phyloP scores from a whole-genome alignment of 2,329 filamentous ascomycete genomes.

The Sclerotinia sclerotiorum region DNA sequence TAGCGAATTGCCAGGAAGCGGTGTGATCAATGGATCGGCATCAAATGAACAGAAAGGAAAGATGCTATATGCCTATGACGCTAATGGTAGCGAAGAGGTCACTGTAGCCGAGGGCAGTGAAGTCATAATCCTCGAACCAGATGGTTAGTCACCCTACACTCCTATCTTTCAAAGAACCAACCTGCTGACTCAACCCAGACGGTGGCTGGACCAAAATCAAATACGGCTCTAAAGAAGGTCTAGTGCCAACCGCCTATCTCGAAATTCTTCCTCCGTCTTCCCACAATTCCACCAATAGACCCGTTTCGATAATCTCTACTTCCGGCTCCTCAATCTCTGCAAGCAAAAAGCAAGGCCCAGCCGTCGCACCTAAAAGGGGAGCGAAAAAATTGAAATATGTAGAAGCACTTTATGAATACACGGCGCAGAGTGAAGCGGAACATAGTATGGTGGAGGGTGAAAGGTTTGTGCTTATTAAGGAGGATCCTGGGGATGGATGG shows the following conservation, averaged over 20 bases:
- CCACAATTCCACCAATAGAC: conserved; percentile 47
- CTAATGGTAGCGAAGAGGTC: conserved; percentile 76
- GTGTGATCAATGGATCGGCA: conserved; percentile 45
- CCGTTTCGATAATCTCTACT: conserved; percentile 74
- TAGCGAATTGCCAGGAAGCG: conserved; percentile 60
- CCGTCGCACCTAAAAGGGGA: conserved; percentile 83
- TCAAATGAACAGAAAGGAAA: conserved; percentile 67
- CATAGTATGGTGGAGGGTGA: conserved; percentile 91
- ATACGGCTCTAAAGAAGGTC: conserved; percentile 70
- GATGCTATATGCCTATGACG: conserved; percentile 88
- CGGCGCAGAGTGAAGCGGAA: conserved; percentile 80
- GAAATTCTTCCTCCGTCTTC: conserved; percentile 58
- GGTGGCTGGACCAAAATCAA: conserved; percentile 92
- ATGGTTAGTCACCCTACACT: conserved; percentile 62
- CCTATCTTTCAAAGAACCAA: conserved; percentile 26
- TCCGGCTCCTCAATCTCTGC: conserved; percentile 65
- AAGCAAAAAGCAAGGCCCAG: conserved; percentile 46
- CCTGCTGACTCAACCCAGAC: conserved; percentile 55
- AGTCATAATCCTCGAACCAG: conserved; percentile 75
- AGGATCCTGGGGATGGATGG: conserved; percentile 93
- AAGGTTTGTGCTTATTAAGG: conserved; percentile 82
- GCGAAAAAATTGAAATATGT: conserved; percentile 95
- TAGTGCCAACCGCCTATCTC: conserved; percentile 85
- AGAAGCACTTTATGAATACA: conserved; percentile 89
- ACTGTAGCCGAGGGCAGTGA: conserved; percentile 77